Evolutionary conservation across 2,329 filamentous ascomycete species (phyloP), one percentile per base, ranked within the genome.

Genomic region (Canariomyces notabilis): DNA sequence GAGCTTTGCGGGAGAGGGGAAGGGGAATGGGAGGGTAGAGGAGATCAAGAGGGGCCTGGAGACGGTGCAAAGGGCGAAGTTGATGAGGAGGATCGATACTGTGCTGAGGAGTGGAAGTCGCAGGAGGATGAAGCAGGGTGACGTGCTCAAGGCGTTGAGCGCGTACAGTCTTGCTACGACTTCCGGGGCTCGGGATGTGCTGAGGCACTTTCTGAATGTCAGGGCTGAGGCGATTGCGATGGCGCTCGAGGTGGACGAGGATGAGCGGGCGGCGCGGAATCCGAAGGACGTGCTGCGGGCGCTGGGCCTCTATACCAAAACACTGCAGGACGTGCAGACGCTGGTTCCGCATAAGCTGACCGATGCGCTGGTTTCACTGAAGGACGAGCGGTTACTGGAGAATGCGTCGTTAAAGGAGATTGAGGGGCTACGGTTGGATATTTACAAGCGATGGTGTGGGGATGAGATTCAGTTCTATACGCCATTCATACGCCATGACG

Each of bases 391-490:
- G 0, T 70, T 97, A 11, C 68, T 96, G 3, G 79, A 80, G n/a
- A 87, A 94, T 61, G 66, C 75, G 1, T 74, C 82, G 1, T 70
- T 96, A 15, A 75, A 76, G 44, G 67, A 70, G 1, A 65, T 93
- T 1, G 80, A 87, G 53, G 84, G 83, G 14, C 68, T 95, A 11
- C 79, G 86, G 29, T 69, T 96, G 20, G 89, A 95, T 59, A 68
- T 93, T 8, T 82, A 88, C 58, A 80, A 83, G 53, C 76, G 76
- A 16, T 95, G 89, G 86, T 86, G 93, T 52, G 77, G 85, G 15
- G 82, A 89, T 6, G 88, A 94, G 50, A 86, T 95, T 34, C 80
- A 79, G 37, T 85, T 85, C 54, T 96, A 94, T 61, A 91, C 83
- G 1, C 90, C 90, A 0, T 95, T 89, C 69, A 86, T 94, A 29